Evolutionary conservation across 169 alveolate genomes (phyloP).

Genomic region (Cryptosporidium ubiquitum): DNA sequence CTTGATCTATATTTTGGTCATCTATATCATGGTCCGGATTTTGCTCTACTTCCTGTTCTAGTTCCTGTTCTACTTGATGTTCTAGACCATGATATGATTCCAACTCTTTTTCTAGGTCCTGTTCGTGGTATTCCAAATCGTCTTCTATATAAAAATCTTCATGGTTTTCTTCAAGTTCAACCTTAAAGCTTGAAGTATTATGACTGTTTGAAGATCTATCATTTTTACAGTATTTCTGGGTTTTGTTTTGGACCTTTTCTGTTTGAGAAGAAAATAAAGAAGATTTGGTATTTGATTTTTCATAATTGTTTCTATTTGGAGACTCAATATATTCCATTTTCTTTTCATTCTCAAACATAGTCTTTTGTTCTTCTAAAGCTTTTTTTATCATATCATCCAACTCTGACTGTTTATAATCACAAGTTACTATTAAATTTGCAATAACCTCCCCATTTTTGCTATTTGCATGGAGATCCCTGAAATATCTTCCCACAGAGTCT

Average conservation of each 20-base stretch:
- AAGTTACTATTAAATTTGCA: constrained; percentile 65
- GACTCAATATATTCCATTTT: constrained; percentile 15
- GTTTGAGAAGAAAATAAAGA: neutral
- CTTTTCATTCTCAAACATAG: constrained; percentile 20
- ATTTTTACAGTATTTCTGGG: neutral
- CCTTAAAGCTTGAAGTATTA: neutral
- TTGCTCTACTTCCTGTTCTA: neutral
- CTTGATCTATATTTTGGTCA: neutral
- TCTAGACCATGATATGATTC: neutral
- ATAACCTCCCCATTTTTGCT: constrained; percentile 54
- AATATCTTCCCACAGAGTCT: constrained; percentile 71
- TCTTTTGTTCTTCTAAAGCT: constrained; percentile 49
- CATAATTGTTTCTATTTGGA: neutral
- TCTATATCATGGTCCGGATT: no score
- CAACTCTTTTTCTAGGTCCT: neutral
- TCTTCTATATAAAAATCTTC: neutral
- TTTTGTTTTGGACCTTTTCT: neutral
- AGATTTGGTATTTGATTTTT: neutral
- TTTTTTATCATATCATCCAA: constrained; percentile 57
- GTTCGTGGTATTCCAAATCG: neutral
- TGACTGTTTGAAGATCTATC: neutral
- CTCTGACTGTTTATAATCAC: constrained; percentile 56
- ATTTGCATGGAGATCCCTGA: constrained; percentile 70
- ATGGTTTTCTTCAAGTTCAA: neutral
- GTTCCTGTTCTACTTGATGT: neutral